Evolutionary conservation across 2,329 filamentous ascomycete genomes (phyloP).

Genomic region (Fonsecaea monophora): DNA sequence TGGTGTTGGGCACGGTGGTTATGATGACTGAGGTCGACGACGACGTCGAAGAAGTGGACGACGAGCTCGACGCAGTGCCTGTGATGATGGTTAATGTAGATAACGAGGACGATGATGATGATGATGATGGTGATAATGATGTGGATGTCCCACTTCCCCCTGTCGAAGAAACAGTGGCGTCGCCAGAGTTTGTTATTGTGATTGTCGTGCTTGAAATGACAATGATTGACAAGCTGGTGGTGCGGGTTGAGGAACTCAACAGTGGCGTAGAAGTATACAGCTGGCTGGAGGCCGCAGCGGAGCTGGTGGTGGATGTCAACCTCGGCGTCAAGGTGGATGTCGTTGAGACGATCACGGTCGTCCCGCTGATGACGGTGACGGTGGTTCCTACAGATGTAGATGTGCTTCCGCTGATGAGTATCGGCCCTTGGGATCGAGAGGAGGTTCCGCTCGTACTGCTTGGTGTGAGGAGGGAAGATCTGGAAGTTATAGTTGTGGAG

Average conservation of each 20-base stretch:
- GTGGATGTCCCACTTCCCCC: background rate
- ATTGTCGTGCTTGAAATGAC: constrained; percentile 36
- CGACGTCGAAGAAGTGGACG: background rate
- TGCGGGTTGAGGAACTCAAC: constrained; percentile 6
- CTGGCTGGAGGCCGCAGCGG: constrained; percentile 8
- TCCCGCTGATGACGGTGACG: constrained; percentile 25
- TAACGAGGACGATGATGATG: background rate
- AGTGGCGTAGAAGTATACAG: constrained; percentile 15
- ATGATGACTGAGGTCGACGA: constrained; percentile 25
- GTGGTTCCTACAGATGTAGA: constrained; percentile 11
- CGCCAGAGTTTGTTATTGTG: constrained; percentile 19
- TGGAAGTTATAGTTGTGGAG: constrained; percentile 18
- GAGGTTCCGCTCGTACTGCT: constrained; percentile 13
- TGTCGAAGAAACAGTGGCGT: background rate
- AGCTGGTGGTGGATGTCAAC: constrained; percentile 18
- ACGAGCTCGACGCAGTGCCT: constrained; percentile 10
- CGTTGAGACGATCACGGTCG: constrained; percentile 15
- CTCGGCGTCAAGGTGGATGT: constrained; percentile 8
- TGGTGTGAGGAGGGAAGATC: constrained; percentile 19
- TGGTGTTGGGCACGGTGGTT: constrained; percentile 26
- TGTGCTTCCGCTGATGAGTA: constrained; percentile 20
- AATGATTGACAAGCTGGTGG: constrained; percentile 28
- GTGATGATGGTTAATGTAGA: constrained; percentile 32
- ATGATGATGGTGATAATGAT: no score
- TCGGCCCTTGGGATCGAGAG: constrained; percentile 8